Evolutionary conservation across 441 rosid genomes (phyloP).

Genomic region (Francoa sonchifolia): DNA sequence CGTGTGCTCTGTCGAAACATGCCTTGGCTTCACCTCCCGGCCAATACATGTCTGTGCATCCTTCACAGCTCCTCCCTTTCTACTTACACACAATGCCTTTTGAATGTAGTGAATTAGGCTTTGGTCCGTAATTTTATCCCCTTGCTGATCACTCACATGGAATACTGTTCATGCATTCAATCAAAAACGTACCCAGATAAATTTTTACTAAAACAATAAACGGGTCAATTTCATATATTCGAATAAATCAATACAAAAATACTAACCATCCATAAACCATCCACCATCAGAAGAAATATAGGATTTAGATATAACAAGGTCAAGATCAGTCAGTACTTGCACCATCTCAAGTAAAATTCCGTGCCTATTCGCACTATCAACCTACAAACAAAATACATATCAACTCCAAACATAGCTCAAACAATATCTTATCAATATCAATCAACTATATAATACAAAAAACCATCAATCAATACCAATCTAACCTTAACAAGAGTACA

Average conservation of each 20-base stretch:
- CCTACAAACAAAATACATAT: conserved; percentile 24
- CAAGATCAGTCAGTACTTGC: conserved; percentile 86
- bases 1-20: conserved; percentile 51
- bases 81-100: conserved; percentile 56
- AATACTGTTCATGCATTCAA: conserved; percentile 46
- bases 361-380: conserved; percentile 79
- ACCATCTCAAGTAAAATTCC: conserved; percentile 90
- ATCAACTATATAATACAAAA: too few relatives aligned
- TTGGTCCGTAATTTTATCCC: conserved; percentile 68
- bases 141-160: conserved; percentile 91
- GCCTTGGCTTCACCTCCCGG: conserved; percentile 42
- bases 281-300: conserved; percentile 90
- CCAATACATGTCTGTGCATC: conserved; percentile 24
- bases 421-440: neutral
- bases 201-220: too few relatives aligned
- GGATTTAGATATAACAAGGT: conserved; percentile 84
- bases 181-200: conserved; percentile 8
- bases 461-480: too few relatives aligned
- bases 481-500: conserved; percentile 84
- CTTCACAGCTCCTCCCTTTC: too few relatives aligned
- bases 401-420: neutral
- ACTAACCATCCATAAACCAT: conserved; percentile 95
- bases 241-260: too few relatives aligned
- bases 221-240: too few relatives aligned
- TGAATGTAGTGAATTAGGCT: conserved; percentile 64